Evolutionary conservation across 805 yeast genomes (phyloP), one percentile per base, ranked within the genome.

Genomic region (Metschnikowia peoriensis): DNA sequence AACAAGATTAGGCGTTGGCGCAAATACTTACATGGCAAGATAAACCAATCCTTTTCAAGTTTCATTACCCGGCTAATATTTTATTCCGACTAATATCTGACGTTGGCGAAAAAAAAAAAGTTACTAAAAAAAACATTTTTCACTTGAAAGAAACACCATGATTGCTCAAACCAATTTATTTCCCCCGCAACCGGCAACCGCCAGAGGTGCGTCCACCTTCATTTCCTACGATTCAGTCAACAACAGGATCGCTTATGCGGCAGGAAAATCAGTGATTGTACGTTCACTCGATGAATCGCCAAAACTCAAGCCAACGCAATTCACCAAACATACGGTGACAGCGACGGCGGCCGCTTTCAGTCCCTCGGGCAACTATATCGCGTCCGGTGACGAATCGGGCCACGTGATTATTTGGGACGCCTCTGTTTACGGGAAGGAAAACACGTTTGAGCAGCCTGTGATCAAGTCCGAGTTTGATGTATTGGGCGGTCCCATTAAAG

Each of bases 371-470:
- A 86, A 78, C 69, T 93, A 89, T 69, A 74, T 93, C 32, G 97
- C 96, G 1, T 86, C 96, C 3, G 98, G 97, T 44, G 99, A 93
- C 65, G 89, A 84, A 60, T 71, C 85, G n/a, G 99, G 99, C 29
- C 81, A 81, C 54, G 96, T 93, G 42, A 86, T 88, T 59, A 83
- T 94, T 43, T 93, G 98, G 97, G 96, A 90, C 61, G 52, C 69
- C 10, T 56, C 71, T 7, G 57, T 70, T 11, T 79, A 77, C 27
- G 61, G 61, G 38, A 60, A 61, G 28, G 82, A 80, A 35, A 78
- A 73, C 40, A 59, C 65, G 37, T 69, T 67, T 57, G 73, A 66
- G n/a, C 78, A 75, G 55, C 79, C 84, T 49, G 66, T 76, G 22
- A 70, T 89, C 44, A 93, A 93, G 70, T 86, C 91, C 52, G 96